Base-by-base conservation (phyloP, 768 basidiomycete species). In the Phylloporus sp. region DNA sequence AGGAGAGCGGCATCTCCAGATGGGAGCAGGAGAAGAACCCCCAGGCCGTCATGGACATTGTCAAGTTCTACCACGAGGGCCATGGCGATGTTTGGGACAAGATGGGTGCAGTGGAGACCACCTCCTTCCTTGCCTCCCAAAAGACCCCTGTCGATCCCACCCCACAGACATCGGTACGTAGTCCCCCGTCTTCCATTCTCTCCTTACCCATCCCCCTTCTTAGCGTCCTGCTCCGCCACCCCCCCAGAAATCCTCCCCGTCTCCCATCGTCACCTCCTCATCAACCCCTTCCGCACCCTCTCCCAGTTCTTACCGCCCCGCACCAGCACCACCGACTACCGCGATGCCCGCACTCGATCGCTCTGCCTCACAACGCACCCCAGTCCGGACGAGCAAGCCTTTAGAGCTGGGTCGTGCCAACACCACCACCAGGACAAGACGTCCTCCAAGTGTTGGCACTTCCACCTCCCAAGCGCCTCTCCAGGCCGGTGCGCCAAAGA, bases 1-100 rank as follows among this genome's bases (percentile, higher is more conserved):
- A 92, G 70, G 94, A 97, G 69, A 91, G 88, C 56, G 97, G 97
- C 48, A 97, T 98, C 65, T 94, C 92, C 34, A 83, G 88, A 61
- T 78, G 75, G 22, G 94, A 99, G 71, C 97, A 99, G 74, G 95
- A 97, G 71, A 93, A 91, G 76, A 95, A 98, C 64, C 97, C 97
- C 0, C 88, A 97, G 71, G 93, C 93, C 4, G 93, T 98, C 54
- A 93, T 95, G 84, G 97, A 97, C 64, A 95, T 98, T 56, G 95
- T 99, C 69, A 94, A 95, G 64, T 97, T 98, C 73, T 98, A 97
- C 70, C 95, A 98, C 63, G 90, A 94, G 70, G 82, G 87, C 31
- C 80, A 84, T 54, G 80, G 81, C 52, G 85, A 85, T 62, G 84
- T 84, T 28, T 93, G 89, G 90, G 89, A 88, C 70, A 93, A 92